Percentiles rank a stretch among this genome's conserved stretches.
Evolutionary conservation across 75 land plant species (phyloP).

Genomic region (Selaginella tamariscina): DNA sequence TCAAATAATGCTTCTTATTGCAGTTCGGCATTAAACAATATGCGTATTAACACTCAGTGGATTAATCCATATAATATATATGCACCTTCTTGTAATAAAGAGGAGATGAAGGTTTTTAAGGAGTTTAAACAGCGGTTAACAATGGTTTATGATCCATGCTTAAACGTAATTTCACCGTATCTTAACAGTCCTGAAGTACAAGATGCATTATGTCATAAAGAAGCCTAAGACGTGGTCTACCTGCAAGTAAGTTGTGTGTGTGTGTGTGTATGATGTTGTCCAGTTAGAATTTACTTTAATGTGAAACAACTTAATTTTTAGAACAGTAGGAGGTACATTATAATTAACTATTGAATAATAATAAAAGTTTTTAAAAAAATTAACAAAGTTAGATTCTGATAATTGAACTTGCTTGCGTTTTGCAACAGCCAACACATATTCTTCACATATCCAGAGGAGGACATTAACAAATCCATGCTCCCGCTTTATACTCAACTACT

Average conservation of each 20-base stretch:
- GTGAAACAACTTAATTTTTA: no score
- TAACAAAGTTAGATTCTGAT: neutral
- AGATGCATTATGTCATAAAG: constrained; percentile 15
- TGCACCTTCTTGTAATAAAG: constrained; percentile 37
- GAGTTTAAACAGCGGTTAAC: neutral
- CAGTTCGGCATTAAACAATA: neutral
- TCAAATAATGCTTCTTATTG: constrained; percentile 14
- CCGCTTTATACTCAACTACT: constrained; percentile 27
- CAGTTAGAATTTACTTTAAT: no score
- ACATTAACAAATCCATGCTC: constrained; percentile 27
- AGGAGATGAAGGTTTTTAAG: constrained; percentile 14
- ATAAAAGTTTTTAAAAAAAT: neutral
- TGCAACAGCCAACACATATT: constrained; percentile 17
- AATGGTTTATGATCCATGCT: constrained; percentile 24
- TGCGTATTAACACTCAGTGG: constrained; percentile 7
- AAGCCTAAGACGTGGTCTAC: constrained; percentile 18
- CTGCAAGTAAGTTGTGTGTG: constrained; percentile 35
- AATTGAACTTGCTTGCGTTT: constrained; percentile 6
- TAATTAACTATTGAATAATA: neutral
- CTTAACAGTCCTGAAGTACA: constrained; percentile 28
- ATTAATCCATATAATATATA: constrained; percentile 74
- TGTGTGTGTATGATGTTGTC: no score
- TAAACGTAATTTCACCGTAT: constrained; percentile 24
- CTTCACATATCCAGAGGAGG: constrained; percentile 15
- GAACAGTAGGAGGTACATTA: no score